Conservation (phyloP, 768 basidiomycete species). For the Xerocomellus dryophilus region DNA sequence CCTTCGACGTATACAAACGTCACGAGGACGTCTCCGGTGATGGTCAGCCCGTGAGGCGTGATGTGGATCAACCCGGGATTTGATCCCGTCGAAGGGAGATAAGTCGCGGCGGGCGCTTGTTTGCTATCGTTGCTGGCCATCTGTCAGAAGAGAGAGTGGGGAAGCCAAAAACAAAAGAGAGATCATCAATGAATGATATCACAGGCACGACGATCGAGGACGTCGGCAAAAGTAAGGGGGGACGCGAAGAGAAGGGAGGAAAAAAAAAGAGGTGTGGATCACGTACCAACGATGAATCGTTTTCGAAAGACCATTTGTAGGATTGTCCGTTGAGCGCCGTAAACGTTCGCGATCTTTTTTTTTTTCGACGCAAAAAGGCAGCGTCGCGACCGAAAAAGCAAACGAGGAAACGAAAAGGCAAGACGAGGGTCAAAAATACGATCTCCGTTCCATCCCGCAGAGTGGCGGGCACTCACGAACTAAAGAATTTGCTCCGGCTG, state of each 20-base stretch:
- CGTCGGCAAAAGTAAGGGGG: neutral
- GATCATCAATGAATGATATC: constrained; percentile 1
- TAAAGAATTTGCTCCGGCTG: constrained; percentile 26
- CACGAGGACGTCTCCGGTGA: constrained; percentile 31
- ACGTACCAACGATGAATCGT: constrained; percentile 31
- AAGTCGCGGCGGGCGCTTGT: constrained; percentile 33
- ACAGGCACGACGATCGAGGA: neutral
- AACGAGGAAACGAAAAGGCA: neutral
- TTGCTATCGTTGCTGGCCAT: constrained; percentile 34
- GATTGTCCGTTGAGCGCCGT: constrained; percentile 34
- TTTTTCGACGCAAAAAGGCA: neutral
- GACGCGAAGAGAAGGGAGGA: neutral
- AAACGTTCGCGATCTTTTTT: constrained; percentile 31
- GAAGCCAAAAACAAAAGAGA: too few species aligned
- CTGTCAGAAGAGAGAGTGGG: constrained; percentile 1
- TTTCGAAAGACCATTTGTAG: constrained; percentile 35
- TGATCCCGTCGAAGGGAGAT: constrained; percentile 20
- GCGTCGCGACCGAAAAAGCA: neutral
- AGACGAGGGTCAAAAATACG: constrained; percentile 2
- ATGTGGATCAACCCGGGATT: constrained; percentile 33
- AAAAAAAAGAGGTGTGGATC: neutral
- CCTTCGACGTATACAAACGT: constrained; percentile 34
- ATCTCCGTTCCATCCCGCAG: neutral
- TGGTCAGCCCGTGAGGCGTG: constrained; percentile 33
- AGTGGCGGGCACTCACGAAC: constrained; percentile 26